Conservation (phyloP, 2,329 filamentous ascomycete species). For the Fusarium oligoseptatum region DNA sequence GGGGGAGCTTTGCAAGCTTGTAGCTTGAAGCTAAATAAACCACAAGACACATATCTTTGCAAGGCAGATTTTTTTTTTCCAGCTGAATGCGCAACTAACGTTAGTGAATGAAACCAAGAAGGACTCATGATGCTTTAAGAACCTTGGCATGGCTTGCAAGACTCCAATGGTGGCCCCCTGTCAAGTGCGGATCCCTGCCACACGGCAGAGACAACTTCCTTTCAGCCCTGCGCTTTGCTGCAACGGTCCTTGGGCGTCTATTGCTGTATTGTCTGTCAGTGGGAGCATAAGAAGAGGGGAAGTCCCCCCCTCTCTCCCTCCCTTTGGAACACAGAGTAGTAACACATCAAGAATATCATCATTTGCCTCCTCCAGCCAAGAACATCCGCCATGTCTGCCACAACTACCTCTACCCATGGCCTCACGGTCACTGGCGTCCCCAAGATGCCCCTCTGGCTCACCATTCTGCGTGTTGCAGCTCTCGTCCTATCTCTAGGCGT, state of each 20-base stretch:
- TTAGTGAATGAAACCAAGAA: too few relatives aligned
- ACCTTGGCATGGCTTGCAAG: not conserved
- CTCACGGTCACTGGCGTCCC: conserved; percentile 56
- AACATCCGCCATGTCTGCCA: conserved; percentile 20
- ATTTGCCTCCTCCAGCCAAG: not conserved
- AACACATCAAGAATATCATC: not conserved
- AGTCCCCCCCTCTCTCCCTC: not conserved
- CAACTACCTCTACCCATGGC: conserved; percentile 38
- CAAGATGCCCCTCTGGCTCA: conserved; percentile 52
- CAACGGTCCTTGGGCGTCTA: conserved; percentile 8
- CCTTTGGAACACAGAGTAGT: not conserved
- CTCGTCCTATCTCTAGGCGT: conserved; percentile 56
- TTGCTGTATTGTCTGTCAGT: not conserved
- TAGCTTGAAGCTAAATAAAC: not conserved
- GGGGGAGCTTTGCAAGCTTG: not conserved
- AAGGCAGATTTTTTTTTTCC: not conserved
- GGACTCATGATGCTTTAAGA: not conserved
- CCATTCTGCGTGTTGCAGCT: conserved; percentile 55
- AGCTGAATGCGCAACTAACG: too few relatives aligned
- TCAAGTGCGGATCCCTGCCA: not conserved
- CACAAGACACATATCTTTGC: not conserved
- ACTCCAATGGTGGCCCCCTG: not conserved
- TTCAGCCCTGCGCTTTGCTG: conserved; percentile 30
- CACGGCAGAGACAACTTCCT: not conserved
- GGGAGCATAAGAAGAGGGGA: conserved; percentile 6